Evolutionary conservation across 2,329 filamentous ascomycete species (phyloP), one percentile per base, ranked within the genome.

Genomic region (Pleomassaria siparia): DNA sequence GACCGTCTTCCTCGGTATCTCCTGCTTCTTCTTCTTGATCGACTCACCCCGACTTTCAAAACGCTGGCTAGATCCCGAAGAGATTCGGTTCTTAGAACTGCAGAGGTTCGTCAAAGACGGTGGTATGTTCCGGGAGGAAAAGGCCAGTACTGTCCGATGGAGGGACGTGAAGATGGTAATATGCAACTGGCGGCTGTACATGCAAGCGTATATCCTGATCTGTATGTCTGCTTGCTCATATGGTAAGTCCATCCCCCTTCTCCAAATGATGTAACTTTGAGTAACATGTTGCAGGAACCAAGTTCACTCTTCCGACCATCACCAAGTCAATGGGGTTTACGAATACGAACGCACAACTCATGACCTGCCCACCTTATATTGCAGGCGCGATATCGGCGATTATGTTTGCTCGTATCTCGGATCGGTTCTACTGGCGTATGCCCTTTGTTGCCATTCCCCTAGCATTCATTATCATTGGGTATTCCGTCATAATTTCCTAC

Each of bases 401-500:
- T 18, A 29, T 62, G 32, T 58, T 60, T 18, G 56, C 60, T 3
- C 48, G 54, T 11, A 50, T 59, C 12, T 57, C 62, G 8, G 61
- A 66, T 46, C 54, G 57, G 8, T 58, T 63, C 40, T 59, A 55
- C 43, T 60, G 59, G 58, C 56, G 61, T 37, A 47, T 62, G 8
- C 62, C 60, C 1, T 64, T 64, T 47, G 51, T 64, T 25, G 56
- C 58, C 1, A 59, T 59, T 8, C 55, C 62, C 0, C 54, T 75
- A 2, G 63, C 72, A 1, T 70, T 74, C 4, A 56, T 63, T 41
- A 56, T 56, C 25, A 58, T 62, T 22, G 61, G 56, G 4, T 64
- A 63, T 35, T 45, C 58, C 9, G 32, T 64, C 39, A 70, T 73
- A 11, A 71, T 76, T 11, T 69, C 76, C 1, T 72, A 73, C 15